Conservation (phyloP, 371 early-diverging fungal species). For the Conidiobolus incongruus region DNA sequence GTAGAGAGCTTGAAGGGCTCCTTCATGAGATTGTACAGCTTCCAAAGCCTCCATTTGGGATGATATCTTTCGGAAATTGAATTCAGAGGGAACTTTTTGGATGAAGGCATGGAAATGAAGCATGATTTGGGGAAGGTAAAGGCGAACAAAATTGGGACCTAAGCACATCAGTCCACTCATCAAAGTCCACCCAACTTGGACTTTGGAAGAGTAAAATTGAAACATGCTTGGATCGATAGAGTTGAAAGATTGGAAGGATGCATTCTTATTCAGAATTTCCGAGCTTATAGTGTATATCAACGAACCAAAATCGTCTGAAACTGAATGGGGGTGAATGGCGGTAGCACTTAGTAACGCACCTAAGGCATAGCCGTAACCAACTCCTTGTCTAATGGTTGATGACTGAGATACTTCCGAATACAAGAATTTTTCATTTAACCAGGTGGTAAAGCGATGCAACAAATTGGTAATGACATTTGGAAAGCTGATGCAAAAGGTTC, state of each 20-base stretch:
- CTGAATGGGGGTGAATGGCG: slow-evolving; percentile 38
- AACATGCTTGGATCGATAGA: slow-evolving; percentile 17
- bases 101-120: slow-evolving; percentile 9
- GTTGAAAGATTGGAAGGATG: slow-evolving; percentile 28
- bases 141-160: slow-evolving; percentile 56
- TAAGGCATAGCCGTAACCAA: slow-evolving; percentile 38
- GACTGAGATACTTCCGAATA: slow-evolving; percentile 17
- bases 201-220: slow-evolving; percentile 7
- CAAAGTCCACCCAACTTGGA: slow-evolving; percentile 60
- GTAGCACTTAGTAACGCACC: slow-evolving; percentile 49
- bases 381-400: slow-evolving; percentile 20
- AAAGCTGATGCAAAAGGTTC: slow-evolving; percentile 36
- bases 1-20: slow-evolving; percentile 1
- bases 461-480: slow-evolving; percentile 35
- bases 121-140: slow-evolving; percentile 55
- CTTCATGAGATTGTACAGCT: background rate
- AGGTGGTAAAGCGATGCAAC: slow-evolving; percentile 25
- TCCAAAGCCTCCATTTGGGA: slow-evolving; percentile 1
- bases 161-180: slow-evolving; percentile 55
- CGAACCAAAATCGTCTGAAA: slow-evolving; percentile 48
- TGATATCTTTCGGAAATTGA: too few species aligned
- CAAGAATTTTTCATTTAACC: slow-evolving; percentile 30
- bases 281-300: slow-evolving; percentile 49
- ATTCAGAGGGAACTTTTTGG: background rate
- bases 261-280: slow-evolving; percentile 37